Percentiles rank a stretch among this genome's conserved stretches.
phyloP scores from a whole-genome alignment of 2,329 filamentous ascomycete genomes.

The Drechslerella coelobrocha region DNA sequence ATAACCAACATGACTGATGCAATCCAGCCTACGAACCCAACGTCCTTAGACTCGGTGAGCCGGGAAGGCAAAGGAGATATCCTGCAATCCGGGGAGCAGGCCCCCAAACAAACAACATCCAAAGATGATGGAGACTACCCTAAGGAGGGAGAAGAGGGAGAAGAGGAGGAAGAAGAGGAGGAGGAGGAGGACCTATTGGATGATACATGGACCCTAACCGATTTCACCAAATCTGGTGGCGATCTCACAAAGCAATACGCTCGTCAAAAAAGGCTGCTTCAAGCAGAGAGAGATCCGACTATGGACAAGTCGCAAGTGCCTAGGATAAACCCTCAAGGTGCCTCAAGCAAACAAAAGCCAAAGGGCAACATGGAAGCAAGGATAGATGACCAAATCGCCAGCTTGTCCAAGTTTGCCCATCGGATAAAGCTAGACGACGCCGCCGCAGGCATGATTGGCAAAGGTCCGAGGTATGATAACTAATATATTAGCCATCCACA shows the following conservation, averaged over 20 bases:
- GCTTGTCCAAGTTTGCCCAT: constrained; percentile 80
- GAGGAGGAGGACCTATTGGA: constrained; percentile 59
- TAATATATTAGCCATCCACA: not conserved
- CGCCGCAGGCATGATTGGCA: constrained; percentile 64
- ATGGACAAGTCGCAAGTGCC: constrained; percentile 64
- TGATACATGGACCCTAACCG: constrained; percentile 61
- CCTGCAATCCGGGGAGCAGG: not conserved
- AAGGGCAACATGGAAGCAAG: constrained; percentile 78
- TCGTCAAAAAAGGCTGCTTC: constrained; percentile 74
- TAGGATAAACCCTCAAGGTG: constrained; percentile 72
- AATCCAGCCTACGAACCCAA: not conserved
- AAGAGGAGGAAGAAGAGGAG: constrained; percentile 61
- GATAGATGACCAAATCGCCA: constrained; percentile 85
- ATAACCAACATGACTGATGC: not conserved
- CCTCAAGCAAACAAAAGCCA: constrained; percentile 64
- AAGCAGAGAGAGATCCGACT: constrained; percentile 61
- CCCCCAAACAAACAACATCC: not conserved
- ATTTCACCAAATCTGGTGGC: constrained; percentile 59
- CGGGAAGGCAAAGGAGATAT: constrained; percentile 1
- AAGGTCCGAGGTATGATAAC: constrained; percentile 57
- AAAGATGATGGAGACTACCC: constrained; percentile 59
- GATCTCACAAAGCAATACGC: constrained; percentile 90
- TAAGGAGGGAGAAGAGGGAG: constrained; percentile 63
- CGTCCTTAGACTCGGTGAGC: not conserved
- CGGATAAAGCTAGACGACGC: constrained; percentile 80